Conservation (phyloP, 345 rosid species). For the Populus alba region DNA sequence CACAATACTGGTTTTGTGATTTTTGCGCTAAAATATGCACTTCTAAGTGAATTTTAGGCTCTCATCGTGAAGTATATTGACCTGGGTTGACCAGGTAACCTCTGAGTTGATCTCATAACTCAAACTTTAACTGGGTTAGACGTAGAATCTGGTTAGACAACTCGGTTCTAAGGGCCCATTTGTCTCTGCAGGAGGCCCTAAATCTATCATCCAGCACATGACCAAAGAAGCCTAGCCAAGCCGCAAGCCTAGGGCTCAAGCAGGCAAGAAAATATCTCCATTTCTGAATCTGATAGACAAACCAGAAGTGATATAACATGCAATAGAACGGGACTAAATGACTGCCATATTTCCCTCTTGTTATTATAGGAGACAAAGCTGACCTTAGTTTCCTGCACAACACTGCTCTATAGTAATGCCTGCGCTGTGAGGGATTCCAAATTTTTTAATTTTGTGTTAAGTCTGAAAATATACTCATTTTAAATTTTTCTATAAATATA, state of each 20-base stretch:
- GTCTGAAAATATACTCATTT: too few relatives aligned
- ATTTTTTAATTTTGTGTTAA: too few relatives aligned
- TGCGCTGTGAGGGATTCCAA: too few relatives aligned
- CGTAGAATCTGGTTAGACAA: too few relatives aligned
- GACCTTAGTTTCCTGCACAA: background rate
- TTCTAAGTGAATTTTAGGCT: background rate
- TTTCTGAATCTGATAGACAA: background rate
- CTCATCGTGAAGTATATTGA: background rate
- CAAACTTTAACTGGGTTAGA: too few relatives aligned
- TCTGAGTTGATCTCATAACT: too few relatives aligned
- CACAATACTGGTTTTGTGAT: background rate
- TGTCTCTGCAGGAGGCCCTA: too few relatives aligned
- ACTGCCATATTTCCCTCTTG: too few relatives aligned
- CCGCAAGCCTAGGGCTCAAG: background rate
- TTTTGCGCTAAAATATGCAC: background rate
- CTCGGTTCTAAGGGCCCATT: too few relatives aligned
- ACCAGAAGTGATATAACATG: background rate
- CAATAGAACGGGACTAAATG: background rate
- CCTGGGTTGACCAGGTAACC: too few relatives aligned
- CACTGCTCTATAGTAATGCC: background rate
- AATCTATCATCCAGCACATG: background rate
- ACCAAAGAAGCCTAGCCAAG: background rate
- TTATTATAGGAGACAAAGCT: background rate
- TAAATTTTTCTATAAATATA: too few relatives aligned
- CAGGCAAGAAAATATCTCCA: background rate